Evolutionary conservation across 768 basidiomycete genomes (phyloP).

Genomic region (Phylloporus arenicola): DNA sequence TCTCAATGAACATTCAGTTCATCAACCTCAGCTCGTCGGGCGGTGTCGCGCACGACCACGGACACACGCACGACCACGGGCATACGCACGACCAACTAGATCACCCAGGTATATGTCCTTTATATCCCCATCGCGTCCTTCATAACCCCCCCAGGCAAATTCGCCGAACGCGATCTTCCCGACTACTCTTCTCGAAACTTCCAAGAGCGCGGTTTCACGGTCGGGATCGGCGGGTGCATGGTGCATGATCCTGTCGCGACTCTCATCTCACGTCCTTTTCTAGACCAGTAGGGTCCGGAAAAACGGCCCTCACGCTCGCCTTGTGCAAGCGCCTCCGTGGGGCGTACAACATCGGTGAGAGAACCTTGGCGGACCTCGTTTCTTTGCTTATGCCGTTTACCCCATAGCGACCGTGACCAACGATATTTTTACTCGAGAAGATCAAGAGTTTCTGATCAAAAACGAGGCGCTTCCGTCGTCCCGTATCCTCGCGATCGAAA

Average conservation of each 20-base stretch:
- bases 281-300: constrained; percentile 97
- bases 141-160: constrained; percentile 62
- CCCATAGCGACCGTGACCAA: constrained; percentile 91
- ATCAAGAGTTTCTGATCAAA: constrained; percentile 94
- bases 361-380: constrained; percentile 16
- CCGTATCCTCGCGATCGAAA: constrained; percentile 95
- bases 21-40: constrained; percentile 54
- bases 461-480: constrained; percentile 80
- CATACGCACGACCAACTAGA: constrained; percentile 94
- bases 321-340: constrained; percentile 77
- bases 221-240: constrained; percentile 94
- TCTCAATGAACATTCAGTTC: constrained; percentile 65
- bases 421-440: constrained; percentile 97
- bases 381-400: constrained; percentile 8
- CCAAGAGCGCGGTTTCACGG: constrained; percentile 88
- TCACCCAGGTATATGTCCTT: constrained; percentile 58
- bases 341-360: constrained; percentile 85
- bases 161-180: constrained; percentile 86
- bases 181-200: constrained; percentile 83
- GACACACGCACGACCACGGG: no score
- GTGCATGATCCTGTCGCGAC: background rate
- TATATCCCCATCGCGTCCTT: background rate
- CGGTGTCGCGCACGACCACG: constrained; percentile 46
- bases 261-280: background rate
- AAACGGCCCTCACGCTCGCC: constrained; percentile 90